phyloP scores from a whole-genome alignment of 129 eudicot genomes.

The Calendula officinalis region DNA sequence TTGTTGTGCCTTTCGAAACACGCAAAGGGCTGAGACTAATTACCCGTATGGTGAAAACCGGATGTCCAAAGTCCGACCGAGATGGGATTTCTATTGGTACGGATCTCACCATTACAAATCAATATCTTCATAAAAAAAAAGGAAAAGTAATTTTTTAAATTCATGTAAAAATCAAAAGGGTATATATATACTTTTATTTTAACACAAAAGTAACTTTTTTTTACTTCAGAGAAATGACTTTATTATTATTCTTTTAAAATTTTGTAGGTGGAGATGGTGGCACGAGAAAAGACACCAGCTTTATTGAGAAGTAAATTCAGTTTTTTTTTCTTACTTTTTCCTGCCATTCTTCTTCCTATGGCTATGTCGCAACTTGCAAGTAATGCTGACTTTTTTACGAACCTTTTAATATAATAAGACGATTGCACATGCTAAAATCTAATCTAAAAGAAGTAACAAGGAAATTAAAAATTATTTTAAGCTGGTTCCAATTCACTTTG shows the following conservation, averaged over 20 bases:
- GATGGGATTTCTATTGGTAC: slow-evolving; percentile 89
- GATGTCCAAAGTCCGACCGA: slow-evolving; percentile 80
- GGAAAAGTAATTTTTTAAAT: not conserved
- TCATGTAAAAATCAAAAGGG: slow-evolving; percentile 7
- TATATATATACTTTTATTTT: slow-evolving; percentile 1
- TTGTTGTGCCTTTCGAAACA: slow-evolving; percentile 75
- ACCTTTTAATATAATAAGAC: not conserved
- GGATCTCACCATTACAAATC: slow-evolving; percentile 14
- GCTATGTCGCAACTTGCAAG: not conserved
- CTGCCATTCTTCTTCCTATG: not conserved
- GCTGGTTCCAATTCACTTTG: too few species aligned
- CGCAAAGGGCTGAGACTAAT: slow-evolving; percentile 57
- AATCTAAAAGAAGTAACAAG: not conserved
- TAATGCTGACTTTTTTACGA: not conserved
- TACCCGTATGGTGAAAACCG: slow-evolving; percentile 71
- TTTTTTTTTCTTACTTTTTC: not conserved
- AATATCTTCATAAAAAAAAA: not conserved
- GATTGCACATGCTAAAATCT: not conserved
- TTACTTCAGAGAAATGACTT: slow-evolving; percentile 10
- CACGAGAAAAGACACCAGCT: slow-evolving; percentile 70
- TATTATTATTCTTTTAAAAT: not conserved
- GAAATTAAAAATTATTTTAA: not conserved
- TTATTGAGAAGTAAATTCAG: slow-evolving; percentile 39
- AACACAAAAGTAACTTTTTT: slow-evolving; percentile 6
- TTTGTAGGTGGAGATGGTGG: slow-evolving; percentile 89